phyloP scores from a whole-genome alignment of 805 yeast species.

The Candida ficus region DNA sequence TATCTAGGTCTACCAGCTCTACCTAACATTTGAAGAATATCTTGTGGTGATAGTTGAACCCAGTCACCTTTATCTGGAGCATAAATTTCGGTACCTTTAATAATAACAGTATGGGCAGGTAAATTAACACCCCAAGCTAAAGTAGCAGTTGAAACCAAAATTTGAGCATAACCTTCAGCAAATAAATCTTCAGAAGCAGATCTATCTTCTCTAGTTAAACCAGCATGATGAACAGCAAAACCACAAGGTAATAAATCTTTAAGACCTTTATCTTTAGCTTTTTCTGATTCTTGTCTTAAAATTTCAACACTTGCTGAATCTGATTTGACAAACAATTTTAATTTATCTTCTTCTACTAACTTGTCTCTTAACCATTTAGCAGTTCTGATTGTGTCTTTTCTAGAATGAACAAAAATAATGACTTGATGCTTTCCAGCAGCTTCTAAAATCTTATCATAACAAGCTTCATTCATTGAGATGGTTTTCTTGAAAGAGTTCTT shows the following conservation, averaged over 20 bases:
- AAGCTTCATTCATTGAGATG: conserved; percentile 85
- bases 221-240: conserved; percentile 91
- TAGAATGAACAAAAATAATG: conserved; percentile 87
- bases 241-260: conserved; percentile 63
- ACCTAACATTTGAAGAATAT: conserved; percentile 94
- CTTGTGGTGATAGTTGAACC: conserved; percentile 92
- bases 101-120: conserved; percentile 92
- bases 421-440: conserved; percentile 67
- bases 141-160: conserved; percentile 86
- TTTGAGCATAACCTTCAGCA: conserved; percentile 82
- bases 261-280: conserved; percentile 47
- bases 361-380: conserved; percentile 69
- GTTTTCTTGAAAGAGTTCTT: conserved; percentile 70
- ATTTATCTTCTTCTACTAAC: conserved; percentile 49
- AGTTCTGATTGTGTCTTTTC: conserved; percentile 85
- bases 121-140: conserved; percentile 96
- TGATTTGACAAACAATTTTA: conserved; percentile 38
- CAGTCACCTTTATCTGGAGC: conserved; percentile 87
- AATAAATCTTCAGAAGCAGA: conserved; percentile 77
- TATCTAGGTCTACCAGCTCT: conserved; percentile 97
- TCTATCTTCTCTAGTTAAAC: conserved; percentile 68
- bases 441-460: conserved; percentile 74
- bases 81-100: conserved; percentile 90
- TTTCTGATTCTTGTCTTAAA: conserved; percentile 56
- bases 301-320: conserved; percentile 54